Conservation (phyloP, 176 grass and related monocot genomes). For the Zea mays region Zm-B73-REFERENCE-NAM-5.0 NC_050098.1:11621001-11621500, state of each 20-base stretch:
- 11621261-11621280: constrained; percentile 84
- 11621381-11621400: constrained; percentile 89
- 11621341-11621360: constrained; percentile 95
- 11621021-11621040: constrained; percentile 95
- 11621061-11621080: constrained; percentile 80
- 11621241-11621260: constrained; percentile 93
- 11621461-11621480: constrained; percentile 97
- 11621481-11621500: constrained; percentile 92
- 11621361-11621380: constrained; percentile 91
- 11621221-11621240: constrained; percentile 88
- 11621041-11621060: constrained; percentile 91
- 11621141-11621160: background rate
- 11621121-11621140: background rate
- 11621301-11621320: constrained; percentile 90
- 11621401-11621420: constrained; percentile 93
- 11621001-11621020: constrained; percentile 92
- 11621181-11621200: constrained; percentile 81
- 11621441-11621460: constrained; percentile 93
- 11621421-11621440: constrained; percentile 91
- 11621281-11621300: constrained; percentile 86
- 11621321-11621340: constrained; percentile 95
- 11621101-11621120: background rate
- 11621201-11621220: constrained; percentile 77
- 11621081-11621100: constrained; percentile 44
- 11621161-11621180: background rate